A percentile compares a stretch with the other conserved stretches of the same genome.
These are phyloP conservation scores for Suillus cothurnatus DNA, from an alignment of 768 basidiomycete species.

Conservation along the genomic window DNA sequence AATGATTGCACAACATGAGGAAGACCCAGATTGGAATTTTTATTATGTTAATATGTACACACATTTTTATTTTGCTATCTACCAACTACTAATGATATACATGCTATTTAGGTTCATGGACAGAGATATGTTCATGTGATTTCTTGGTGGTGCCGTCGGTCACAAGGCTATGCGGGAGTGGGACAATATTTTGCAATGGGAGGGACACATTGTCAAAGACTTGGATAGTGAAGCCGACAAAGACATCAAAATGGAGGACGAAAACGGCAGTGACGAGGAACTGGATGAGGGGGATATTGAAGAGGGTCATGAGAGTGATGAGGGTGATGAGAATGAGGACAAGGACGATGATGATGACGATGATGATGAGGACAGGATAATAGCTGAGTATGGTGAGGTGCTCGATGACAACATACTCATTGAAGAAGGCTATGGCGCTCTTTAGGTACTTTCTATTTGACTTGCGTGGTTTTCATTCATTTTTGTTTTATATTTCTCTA, in stretches of 20 bases:
- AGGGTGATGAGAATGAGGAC: no score
- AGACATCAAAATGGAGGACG: background rate
- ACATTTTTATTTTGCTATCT: background rate
- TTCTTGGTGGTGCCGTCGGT: slow-evolving; percentile 31
- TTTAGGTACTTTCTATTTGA: background rate
- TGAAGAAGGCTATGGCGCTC: background rate
- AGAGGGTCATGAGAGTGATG: no score
- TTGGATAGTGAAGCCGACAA: background rate
- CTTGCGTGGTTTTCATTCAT: no score
- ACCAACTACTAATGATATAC: background rate
- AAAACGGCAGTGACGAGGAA: no score
- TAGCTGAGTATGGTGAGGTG: background rate
- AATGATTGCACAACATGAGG: slow-evolving; percentile 7
- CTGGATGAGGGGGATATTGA: no score
- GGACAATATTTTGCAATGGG: slow-evolving; percentile 4
- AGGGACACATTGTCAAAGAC: background rate
- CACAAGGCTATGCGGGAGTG: slow-evolving; percentile 23
- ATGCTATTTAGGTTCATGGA: slow-evolving; percentile 38
- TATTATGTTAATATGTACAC: slow-evolving; percentile 38
- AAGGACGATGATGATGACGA: no score
- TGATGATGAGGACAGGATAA: background rate
- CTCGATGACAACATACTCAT: background rate
- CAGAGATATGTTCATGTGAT: slow-evolving; percentile 33
- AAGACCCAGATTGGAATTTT: slow-evolving; percentile 29
- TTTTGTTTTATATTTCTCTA: background rate